phyloP scores from a whole-genome alignment of 176 grass and related monocot species.

The Alloteropsis semialata region DNA sequence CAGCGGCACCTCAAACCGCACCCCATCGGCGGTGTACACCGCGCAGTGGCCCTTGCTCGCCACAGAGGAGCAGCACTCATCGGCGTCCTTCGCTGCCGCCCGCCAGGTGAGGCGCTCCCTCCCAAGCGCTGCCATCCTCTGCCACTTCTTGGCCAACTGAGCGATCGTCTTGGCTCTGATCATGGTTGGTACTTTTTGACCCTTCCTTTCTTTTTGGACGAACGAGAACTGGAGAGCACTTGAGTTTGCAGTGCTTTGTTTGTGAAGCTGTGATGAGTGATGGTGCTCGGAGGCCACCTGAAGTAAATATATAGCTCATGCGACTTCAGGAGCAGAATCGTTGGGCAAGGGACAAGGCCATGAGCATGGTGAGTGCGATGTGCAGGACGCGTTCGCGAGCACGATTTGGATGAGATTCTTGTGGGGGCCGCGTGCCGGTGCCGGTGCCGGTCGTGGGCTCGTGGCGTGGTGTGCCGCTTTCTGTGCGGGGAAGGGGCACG shows the following conservation, averaged over 20 bases:
- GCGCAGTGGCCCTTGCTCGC: constrained; percentile 37
- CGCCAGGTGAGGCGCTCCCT: constrained; percentile 18
- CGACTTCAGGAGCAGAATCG: neutral
- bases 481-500: neutral
- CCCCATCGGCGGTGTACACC: constrained; percentile 41
- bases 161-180: constrained; percentile 46
- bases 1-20: constrained; percentile 55
- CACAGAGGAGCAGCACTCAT: neutral
- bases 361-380: neutral
- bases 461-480: neutral
- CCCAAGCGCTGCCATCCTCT: constrained; percentile 32
- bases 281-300: neutral
- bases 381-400: neutral
- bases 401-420: constrained; percentile 29
- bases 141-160: constrained; percentile 63
- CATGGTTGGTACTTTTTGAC: constrained; percentile 15
- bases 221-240: neutral
- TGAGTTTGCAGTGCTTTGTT: neutral
- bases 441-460: neutral
- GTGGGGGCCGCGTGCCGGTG: constrained; percentile 10
- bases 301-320: constrained; percentile 2
- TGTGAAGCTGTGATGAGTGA: neutral
- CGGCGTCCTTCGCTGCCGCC: neutral
- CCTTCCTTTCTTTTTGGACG: neutral
- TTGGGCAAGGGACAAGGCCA: constrained; percentile 34